Evolutionary conservation across 2,329 filamentous ascomycete genomes (phyloP), one percentile per base, ranked within the genome.

Genomic region (Huntiella bhutanensis): DNA sequence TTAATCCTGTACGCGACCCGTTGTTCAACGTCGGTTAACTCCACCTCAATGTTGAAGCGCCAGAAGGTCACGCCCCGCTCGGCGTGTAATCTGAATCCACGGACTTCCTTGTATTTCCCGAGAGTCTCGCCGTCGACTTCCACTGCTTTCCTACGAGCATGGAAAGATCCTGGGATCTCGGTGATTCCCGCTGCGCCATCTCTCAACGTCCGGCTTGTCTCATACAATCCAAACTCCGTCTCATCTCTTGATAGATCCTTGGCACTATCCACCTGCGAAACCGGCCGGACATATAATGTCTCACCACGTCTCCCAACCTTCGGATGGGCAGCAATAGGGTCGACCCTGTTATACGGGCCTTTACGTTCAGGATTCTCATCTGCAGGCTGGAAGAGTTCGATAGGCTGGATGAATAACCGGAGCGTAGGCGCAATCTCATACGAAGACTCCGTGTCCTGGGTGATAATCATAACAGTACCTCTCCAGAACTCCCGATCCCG

Each of bases 1-100:
- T 98, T 98, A 65, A 98, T 93, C 46, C 87, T 82, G 61, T 98
- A 98, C 0, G 87, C 88, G 52, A 98, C 82, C 35, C 88, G 80
- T 55, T 87, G 76, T 61, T 96, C 83, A 49, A 69, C 71, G 15
- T 77, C 69, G 3, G 73, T 71, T 12, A 98, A 73, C 61, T 98
- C 88, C 43, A 98, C 73, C 60, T 96, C 88, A 42, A 98, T 71
- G 57, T 86, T 94, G 69, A 96, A 98, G 37, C 86, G 75, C 91
- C 91, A 98, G 62, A 98, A 98, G 0, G 91, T 98, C 51, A 81
- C 77, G 37, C 88, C 88, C 49, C 81, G 73, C 58, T 94, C 91
- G 1, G 76, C 70, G 56, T 95, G 87, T 10, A 98, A 70, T 16
- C 85, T 77, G 55, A 83, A 77, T 1, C 83, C 91, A 50, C 77